Percentiles rank a stretch among this genome's conserved stretches.
Evolutionary conservation across 371 early-diverging fungal species (phyloP).

Genomic region (Quaeritorhiza haematococci): DNA sequence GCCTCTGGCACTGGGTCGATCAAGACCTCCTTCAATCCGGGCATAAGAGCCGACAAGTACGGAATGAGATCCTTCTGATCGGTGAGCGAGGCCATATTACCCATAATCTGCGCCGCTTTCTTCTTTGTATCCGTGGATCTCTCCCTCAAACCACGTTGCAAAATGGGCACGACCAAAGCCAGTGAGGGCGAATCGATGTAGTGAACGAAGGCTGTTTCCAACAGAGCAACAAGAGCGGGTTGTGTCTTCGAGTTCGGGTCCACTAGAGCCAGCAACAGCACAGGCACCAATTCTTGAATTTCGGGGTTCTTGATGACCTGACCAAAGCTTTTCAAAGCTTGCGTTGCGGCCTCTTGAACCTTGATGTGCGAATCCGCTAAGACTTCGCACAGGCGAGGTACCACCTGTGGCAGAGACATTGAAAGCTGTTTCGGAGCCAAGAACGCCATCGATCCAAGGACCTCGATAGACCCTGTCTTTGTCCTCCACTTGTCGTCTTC

Average conservation of each 20-base stretch:
- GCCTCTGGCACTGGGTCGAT: slow-evolving; percentile 95
- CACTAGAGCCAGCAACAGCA: slow-evolving; percentile 78
- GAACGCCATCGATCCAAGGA: slow-evolving; percentile 93
- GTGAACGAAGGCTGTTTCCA: slow-evolving; percentile 92
- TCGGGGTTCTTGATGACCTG: slow-evolving; percentile 96
- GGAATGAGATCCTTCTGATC: slow-evolving; percentile 86
- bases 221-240: slow-evolving; percentile 73
- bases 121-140: slow-evolving; percentile 87
- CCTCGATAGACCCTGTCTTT: slow-evolving; percentile 91
- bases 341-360: slow-evolving; percentile 84
- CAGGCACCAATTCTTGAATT: slow-evolving; percentile 85
- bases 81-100: slow-evolving; percentile 91
- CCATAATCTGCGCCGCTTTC: slow-evolving; percentile 93
- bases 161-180: slow-evolving; percentile 90
- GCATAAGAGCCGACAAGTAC: slow-evolving; percentile 77
- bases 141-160: slow-evolving; percentile 87
- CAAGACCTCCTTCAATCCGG: slow-evolving; percentile 81
- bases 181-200: slow-evolving; percentile 95
- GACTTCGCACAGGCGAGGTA: slow-evolving; percentile 87
- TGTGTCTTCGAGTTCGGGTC: slow-evolving; percentile 85
- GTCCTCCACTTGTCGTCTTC: slow-evolving; percentile 92
- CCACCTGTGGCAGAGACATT: slow-evolving; percentile 81
- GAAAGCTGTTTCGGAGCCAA: slow-evolving; percentile 95
- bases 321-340: slow-evolving; percentile 83
- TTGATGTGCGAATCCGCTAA: slow-evolving; percentile 89